Percentiles rank a stretch among this genome's conserved stretches.
Conservation (phyloP, 2,329 filamentous ascomycete species). For the Talaromyces sp. region DNA sequence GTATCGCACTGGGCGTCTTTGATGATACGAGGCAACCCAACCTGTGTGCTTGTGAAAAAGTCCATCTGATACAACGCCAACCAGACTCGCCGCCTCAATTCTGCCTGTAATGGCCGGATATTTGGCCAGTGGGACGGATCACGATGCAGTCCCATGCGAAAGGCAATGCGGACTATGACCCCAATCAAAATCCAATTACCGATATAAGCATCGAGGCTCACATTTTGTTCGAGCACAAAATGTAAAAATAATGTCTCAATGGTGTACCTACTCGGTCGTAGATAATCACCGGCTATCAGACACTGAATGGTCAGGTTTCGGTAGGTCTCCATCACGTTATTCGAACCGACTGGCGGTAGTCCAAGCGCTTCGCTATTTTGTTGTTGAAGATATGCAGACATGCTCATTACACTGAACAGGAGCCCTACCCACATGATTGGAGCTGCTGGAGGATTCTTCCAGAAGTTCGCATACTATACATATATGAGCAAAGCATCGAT, state of each 20-base stretch:
- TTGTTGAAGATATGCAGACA: constrained; percentile 14
- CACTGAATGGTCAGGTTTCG: constrained; percentile 16
- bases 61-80: constrained; percentile 22
- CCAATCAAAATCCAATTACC: constrained; percentile 64
- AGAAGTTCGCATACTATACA: constrained; percentile 14
- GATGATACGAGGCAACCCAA: constrained; percentile 22
- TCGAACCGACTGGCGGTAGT: background rate
- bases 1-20: constrained; percentile 22
- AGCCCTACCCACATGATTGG: constrained; percentile 18
- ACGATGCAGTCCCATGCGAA: constrained; percentile 74
- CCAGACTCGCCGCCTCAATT: constrained; percentile 16
- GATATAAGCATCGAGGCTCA: constrained; percentile 9
- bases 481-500: background rate
- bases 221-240: constrained; percentile 12
- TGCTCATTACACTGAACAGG: constrained; percentile 14
- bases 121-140: constrained; percentile 48
- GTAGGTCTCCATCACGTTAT: constrained; percentile 7
- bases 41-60: constrained; percentile 21
- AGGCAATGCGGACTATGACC: constrained; percentile 67
- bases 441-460: constrained; percentile 3
- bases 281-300: constrained; percentile 13
- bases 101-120: constrained; percentile 15
- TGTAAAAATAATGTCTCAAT: constrained; percentile 15
- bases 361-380: constrained; percentile 9
- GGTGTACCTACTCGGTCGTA: constrained; percentile 11